Conservation (phyloP, 345 rosid species). For the Rubroshorea leprosula region DNA sequence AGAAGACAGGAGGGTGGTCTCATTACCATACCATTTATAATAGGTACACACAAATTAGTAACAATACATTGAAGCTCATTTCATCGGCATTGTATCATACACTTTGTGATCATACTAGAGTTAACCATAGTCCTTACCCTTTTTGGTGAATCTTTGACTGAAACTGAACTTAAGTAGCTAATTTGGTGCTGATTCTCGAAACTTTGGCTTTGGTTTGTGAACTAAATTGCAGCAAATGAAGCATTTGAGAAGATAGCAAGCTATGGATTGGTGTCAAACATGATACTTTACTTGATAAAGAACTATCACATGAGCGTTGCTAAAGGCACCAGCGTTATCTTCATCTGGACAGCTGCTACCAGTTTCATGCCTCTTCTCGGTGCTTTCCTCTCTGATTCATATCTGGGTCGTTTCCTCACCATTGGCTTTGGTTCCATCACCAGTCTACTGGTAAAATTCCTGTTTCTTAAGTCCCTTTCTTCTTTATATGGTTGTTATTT, state of each 20-base stretch:
- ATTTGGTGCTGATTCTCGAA: background rate
- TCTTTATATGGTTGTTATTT: too few species aligned
- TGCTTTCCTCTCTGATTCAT: conserved; percentile 71
- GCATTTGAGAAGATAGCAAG: conserved; percentile 79
- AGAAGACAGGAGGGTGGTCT: conserved; percentile 50
- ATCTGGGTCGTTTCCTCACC: conserved; percentile 66
- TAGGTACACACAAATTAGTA: conserved; percentile 35
- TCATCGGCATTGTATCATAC: background rate
- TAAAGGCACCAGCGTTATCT: conserved; percentile 54
- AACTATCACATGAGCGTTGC: conserved; percentile 52
- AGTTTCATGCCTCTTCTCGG: conserved; percentile 58
- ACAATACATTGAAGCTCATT: too few species aligned
- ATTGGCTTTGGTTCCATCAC: conserved; percentile 58
- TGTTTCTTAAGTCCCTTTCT: too few species aligned
- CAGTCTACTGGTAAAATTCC: conserved; percentile 47
- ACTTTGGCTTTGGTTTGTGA: conserved; percentile 1
- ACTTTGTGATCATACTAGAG: background rate
- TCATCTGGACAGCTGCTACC: conserved; percentile 67
- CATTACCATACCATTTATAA: conserved; percentile 71
- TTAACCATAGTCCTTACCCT: background rate
- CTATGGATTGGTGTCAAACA: conserved; percentile 64
- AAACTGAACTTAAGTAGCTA: background rate
- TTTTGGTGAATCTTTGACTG: background rate
- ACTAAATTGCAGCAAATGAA: conserved; percentile 52
- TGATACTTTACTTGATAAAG: conserved; percentile 59